Evolutionary conservation across 106 monocot genomes (phyloP).

Genomic region (Posidonia australis): DNA sequence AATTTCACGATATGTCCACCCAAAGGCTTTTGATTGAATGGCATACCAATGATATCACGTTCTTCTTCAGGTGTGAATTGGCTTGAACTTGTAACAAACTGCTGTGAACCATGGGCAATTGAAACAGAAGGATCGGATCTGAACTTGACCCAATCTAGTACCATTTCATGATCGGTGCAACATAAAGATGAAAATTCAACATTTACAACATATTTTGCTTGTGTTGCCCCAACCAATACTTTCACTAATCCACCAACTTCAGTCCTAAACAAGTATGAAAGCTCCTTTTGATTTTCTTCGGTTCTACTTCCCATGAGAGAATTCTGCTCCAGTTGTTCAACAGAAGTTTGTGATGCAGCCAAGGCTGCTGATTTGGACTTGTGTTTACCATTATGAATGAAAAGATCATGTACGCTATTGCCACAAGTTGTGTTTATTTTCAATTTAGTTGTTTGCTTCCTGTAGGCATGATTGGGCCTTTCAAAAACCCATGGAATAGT

Average conservation of each 20-base stretch:
- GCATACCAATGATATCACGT: constrained; percentile 14
- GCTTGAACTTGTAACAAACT: background rate
- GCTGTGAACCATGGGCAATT: constrained; percentile 6
- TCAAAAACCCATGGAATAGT: no score
- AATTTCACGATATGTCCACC: constrained; percentile 20
- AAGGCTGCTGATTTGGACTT: constrained; percentile 7
- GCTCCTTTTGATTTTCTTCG: constrained; percentile 10
- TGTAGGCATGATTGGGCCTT: no score
- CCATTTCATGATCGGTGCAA: constrained; percentile 17
- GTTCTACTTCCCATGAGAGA: background rate
- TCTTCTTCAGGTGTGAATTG: background rate
- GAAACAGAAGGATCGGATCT: constrained; percentile 40
- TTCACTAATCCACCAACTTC: constrained; percentile 47
- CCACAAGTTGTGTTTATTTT: background rate
- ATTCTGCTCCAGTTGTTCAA: constrained; percentile 6
- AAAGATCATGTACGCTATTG: background rate
- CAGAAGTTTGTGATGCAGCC: constrained; percentile 7
- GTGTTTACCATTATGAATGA: background rate
- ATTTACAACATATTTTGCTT: constrained; percentile 21
- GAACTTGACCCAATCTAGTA: constrained; percentile 46
- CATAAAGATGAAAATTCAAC: constrained; percentile 50
- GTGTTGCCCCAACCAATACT: constrained; percentile 32
- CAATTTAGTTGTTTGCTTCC: background rate
- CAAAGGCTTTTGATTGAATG: constrained; percentile 14
- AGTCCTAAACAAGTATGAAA: constrained; percentile 42